Base-by-base conservation (phyloP, 192 early-diverging fungal species). In the Physocladia obscura region DNA sequence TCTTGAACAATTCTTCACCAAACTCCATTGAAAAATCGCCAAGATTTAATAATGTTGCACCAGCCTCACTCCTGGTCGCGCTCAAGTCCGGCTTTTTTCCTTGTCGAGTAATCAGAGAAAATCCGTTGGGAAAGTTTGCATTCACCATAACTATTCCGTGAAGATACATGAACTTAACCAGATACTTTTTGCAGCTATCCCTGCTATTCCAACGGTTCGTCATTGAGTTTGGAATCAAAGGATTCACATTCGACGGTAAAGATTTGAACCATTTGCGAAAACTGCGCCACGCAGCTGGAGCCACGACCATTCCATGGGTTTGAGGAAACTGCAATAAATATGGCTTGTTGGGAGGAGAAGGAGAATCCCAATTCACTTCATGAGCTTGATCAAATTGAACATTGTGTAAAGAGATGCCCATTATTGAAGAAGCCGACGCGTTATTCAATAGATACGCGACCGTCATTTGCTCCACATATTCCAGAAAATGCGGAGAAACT, bases 401-500 rank as follows among this genome's bases (percentile, higher is more conserved):
- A 29, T 30, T 55, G 4, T 72, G 48, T n/a, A 72, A 44, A 11
- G 70, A 72, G 15, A 72, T 52, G 17, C 70, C 70, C 11, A 63
- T 24, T 44, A 44, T n/a, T 44, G 8, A 13, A 29, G 57, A 62
- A 11, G 35, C 19, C 6, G 59, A 24, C 27, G 21, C 58, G n/a
- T 57, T 57, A 19, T 35, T 26, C 30, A 31, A 6, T 1, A 35
- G 39, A 32, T 61, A 31, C 29, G 47, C 27, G 30, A 38, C 4
- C 26, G 22, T 27, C 50, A 63, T 52, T n/a, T 22, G 48, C 57
- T 60, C 57, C 5, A 61, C 35, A 40, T 76, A 69, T 30, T 76
- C 48, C 55, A 68, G 50, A 49, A 73, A 76, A 21, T 63, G 56
- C 29, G 62, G 44, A 6, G 73, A 75, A 13, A 75, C 60, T 26